These are phyloP conservation scores for Neofusicoccum ribis DNA, from an alignment of 2,329 filamentous ascomycete species.

Conservation along the genomic window DNA sequence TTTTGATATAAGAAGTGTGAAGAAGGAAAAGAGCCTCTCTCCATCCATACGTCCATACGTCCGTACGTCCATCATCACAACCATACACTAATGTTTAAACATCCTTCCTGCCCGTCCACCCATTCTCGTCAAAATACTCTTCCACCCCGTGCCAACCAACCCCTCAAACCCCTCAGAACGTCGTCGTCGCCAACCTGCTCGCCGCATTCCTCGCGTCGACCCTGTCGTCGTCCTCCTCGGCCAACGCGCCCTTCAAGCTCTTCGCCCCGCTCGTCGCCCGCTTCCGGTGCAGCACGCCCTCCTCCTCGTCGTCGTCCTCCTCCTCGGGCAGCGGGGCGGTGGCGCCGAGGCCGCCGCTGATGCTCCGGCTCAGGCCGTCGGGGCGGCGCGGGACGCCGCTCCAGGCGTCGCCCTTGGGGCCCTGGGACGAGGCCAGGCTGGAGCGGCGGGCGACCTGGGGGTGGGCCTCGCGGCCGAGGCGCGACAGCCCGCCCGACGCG, in stretches of 20 bases:
- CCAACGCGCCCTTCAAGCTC: constrained; percentile 51
- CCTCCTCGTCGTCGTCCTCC: constrained; percentile 52
- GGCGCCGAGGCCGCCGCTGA: constrained; percentile 65
- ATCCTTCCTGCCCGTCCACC: not conserved
- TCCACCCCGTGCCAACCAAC: not conserved
- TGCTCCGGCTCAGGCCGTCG: constrained; percentile 72
- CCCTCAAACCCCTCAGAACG: constrained; percentile 60
- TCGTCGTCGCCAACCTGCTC: constrained; percentile 88
- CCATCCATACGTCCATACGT: not conserved
- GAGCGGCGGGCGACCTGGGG: constrained; percentile 67
- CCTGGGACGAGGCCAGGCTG: constrained; percentile 83
- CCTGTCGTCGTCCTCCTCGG: constrained; percentile 87
- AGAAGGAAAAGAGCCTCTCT: not conserved
- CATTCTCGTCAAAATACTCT: not conserved
- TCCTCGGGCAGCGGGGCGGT: constrained; percentile 57
- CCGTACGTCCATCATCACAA: not conserved
- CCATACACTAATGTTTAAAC: not conserved
- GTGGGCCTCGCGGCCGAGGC: constrained; percentile 85
- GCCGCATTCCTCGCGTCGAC: constrained; percentile 95
- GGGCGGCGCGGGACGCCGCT: constrained; percentile 84
- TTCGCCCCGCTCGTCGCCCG: constrained; percentile 45
- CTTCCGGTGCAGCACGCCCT: constrained; percentile 46
- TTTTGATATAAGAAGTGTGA: not conserved
- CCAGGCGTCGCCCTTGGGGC: constrained; percentile 97
- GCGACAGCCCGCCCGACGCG: constrained; percentile 81